These are phyloP conservation scores for Saccharomyces hybrid DNA, from an alignment of 1,139 yeast genomes.

Conservation along the genomic window DNA sequence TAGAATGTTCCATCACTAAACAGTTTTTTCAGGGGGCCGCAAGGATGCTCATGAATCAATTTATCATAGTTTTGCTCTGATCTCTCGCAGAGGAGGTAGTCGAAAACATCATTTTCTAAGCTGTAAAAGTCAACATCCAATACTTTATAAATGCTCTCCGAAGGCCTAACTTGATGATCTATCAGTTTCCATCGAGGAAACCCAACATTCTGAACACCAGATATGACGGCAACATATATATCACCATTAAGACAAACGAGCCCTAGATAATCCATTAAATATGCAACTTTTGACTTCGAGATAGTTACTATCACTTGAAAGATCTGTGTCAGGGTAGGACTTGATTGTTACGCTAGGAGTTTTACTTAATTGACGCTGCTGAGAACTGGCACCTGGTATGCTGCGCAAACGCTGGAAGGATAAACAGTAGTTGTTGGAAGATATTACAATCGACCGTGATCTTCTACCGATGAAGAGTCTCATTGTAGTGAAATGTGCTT, in stretches of 20 bases:
- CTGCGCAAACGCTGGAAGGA: constrained; percentile 15
- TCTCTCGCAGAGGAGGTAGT: constrained; percentile 31
- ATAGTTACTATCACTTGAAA: constrained; percentile 13
- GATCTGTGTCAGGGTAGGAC: constrained; percentile 14
- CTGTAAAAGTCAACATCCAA: constrained; percentile 57
- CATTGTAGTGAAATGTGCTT: constrained; percentile 5
- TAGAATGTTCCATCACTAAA: constrained; percentile 58
- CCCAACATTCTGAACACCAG: constrained; percentile 50
- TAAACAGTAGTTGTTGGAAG: constrained; percentile 17
- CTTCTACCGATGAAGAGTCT: constrained; percentile 21
- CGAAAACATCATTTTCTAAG: constrained; percentile 49
- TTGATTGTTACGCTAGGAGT: constrained; percentile 19
- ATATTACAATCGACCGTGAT: constrained; percentile 20
- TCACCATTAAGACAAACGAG: constrained; percentile 47
- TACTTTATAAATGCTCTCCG: constrained; percentile 46
- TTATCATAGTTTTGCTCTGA: constrained; percentile 32
- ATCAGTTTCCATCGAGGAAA: constrained; percentile 39
- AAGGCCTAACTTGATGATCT: constrained; percentile 25
- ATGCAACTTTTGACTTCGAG: constrained; percentile 17
- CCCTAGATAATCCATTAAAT: constrained; percentile 54
- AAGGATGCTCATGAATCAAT: constrained; percentile 45
- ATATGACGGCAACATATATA: constrained; percentile 51
- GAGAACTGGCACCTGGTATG: background rate
- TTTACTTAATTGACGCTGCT: constrained; percentile 10
- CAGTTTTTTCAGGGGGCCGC: constrained; percentile 48